These are phyloP conservation scores for Paraphoma sp. DNA, from an alignment of 2,329 filamentous ascomycete genomes.

Conservation along the genomic window DNA sequence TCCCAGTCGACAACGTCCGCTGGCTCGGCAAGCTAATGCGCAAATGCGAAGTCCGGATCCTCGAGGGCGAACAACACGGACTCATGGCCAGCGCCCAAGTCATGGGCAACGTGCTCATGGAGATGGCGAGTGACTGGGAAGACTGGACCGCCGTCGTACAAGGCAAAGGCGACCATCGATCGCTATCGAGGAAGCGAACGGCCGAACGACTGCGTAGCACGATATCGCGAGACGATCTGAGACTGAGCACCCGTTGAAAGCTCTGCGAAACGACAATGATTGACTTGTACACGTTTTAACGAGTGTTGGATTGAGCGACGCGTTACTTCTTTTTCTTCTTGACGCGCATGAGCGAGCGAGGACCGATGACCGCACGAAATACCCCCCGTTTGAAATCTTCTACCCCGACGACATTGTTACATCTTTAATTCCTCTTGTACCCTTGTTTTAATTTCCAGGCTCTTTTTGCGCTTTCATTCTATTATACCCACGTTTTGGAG, in stretches of 20 bases:
- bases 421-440: neutral
- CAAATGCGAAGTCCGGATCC: conserved; percentile 85
- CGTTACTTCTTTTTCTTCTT: too few relatives aligned
- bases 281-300: too few relatives aligned
- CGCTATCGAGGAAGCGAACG: conserved; percentile 20
- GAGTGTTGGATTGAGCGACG: too few relatives aligned
- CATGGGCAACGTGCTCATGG: conserved; percentile 93
- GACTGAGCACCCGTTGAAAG: neutral
- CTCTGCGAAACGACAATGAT: too few relatives aligned
- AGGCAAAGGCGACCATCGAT: conserved; percentile 14
- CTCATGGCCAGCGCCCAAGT: conserved; percentile 93
- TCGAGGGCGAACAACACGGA: conserved; percentile 92
- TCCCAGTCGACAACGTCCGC: conserved; percentile 91
- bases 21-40: conserved; percentile 97
- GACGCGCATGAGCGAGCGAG: neutral
- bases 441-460: neutral
- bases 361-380: neutral
- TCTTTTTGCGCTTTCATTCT: neutral
- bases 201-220: conserved; percentile 23
- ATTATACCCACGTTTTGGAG: neutral
- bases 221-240: conserved; percentile 5
- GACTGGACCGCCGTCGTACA: conserved; percentile 46
- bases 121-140: conserved; percentile 89
- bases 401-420: neutral
- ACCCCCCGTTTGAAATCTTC: neutral